Evolutionary conservation across 1,284 basidiomycete genomes (phyloP), one percentile per base, ranked within the genome.

Genomic region (Prillingera fragicola): DNA sequence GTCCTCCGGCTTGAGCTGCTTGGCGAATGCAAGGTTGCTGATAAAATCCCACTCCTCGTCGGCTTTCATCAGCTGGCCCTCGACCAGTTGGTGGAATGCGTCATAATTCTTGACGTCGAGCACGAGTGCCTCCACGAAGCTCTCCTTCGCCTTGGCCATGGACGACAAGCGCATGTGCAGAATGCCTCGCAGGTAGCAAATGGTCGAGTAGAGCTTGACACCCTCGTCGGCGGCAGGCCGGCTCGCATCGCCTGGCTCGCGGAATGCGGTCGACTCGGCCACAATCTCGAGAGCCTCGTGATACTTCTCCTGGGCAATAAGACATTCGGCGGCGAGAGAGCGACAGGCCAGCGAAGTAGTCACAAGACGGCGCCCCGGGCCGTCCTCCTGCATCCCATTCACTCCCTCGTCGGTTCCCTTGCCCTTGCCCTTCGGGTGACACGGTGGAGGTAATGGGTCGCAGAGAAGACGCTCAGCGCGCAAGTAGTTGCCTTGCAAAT

Each of bases 31-130:
- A 9, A 99, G 77, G 13, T 79, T 77, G 67, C 90, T 85, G 2
- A 98, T 80, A 56, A 98, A 94, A 47, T 87, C 84, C 95, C 95
- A 98, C 71, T 97, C 90, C 80, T 96, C 92, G 49, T 88, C 82
- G 1, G 83, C 80, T 13, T 84, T 81, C 84, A 96, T 86, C 87
- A 95, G 91, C 64, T 92, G 86, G 2, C 90, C 87, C 31, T 83
- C 84, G 17, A 97, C 77, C 6, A 99, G 78, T 52, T 92, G 85
- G 43, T 86, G 81, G 60, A 96, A 98, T 1, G 90, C 85, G 55
- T 98, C 95, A 63, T 91, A 98, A 67, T 94, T 97, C 69, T 96
- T 96, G 21, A 98, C 88, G 60, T 99, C 95, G 12, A 97, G 75
- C 0, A 84, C 79, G 13, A 99, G 77, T 1, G 95, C 92, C 57